phyloP scores from a whole-genome alignment of 805 yeast genomes.

The Teunomyces kruisii region DNA sequence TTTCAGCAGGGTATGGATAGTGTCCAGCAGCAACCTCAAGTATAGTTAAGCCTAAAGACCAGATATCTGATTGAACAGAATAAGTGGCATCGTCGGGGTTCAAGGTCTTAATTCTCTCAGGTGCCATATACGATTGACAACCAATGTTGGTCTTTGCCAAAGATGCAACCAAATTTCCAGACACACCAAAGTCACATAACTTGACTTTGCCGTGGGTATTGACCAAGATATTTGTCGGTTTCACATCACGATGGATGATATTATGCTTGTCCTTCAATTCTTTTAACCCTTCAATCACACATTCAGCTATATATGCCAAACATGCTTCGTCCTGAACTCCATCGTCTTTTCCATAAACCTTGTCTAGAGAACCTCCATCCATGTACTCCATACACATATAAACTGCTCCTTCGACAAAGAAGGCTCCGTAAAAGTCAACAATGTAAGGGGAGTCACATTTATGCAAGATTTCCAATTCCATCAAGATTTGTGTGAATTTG shows the following conservation, averaged over 20 bases:
- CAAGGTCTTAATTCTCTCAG: slow-evolving; percentile 81
- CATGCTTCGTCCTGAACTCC: slow-evolving; percentile 69
- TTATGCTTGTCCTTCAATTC: slow-evolving; percentile 87
- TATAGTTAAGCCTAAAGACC: slow-evolving; percentile 89
- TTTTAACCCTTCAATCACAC: slow-evolving; percentile 77
- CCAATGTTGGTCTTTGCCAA: slow-evolving; percentile 95
- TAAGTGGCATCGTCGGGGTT: slow-evolving; percentile 78
- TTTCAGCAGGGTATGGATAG: slow-evolving; percentile 96
- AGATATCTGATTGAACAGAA: slow-evolving; percentile 90
- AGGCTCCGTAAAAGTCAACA: slow-evolving; percentile 96
- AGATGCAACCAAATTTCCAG: slow-evolving; percentile 92
- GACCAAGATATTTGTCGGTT: slow-evolving; percentile 90
- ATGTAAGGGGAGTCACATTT: slow-evolving; percentile 87
- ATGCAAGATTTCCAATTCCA: slow-evolving; percentile 94
- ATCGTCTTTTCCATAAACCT: slow-evolving; percentile 67
- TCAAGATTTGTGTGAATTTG: slow-evolving; percentile 89
- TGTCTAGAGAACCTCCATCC: slow-evolving; percentile 95
- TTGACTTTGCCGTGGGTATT: slow-evolving; percentile 84
- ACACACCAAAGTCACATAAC: slow-evolving; percentile 93
- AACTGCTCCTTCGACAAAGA: slow-evolving; percentile 95
- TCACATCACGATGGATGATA: slow-evolving; percentile 94
- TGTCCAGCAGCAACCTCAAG: slow-evolving; percentile 87
- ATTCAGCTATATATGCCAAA: slow-evolving; percentile 74
- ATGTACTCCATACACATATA: slow-evolving; percentile 97
- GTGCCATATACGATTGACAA: slow-evolving; percentile 98